A percentile compares a stretch with the other conserved stretches of the same genome.
Conservation (phyloP, 805 yeast genomes). For the Zygosaccharomyces bailii region DNA sequence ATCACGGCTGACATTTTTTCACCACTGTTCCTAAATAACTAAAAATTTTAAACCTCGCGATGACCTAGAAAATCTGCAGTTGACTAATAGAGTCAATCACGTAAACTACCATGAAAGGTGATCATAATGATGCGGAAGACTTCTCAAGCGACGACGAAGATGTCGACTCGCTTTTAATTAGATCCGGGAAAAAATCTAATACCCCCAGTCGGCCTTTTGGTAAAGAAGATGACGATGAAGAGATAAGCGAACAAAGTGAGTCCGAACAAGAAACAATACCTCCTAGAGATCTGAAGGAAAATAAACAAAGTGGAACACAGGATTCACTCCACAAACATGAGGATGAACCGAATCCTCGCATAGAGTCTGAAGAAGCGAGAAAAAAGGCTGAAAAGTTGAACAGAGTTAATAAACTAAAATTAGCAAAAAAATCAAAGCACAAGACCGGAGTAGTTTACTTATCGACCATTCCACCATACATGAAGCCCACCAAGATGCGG, state of each 20-base stretch:
- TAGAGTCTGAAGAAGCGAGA: background rate
- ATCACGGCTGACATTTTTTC: no score
- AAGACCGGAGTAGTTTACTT: slow-evolving; percentile 91
- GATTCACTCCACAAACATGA: background rate
- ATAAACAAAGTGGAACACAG: slow-evolving; percentile 16
- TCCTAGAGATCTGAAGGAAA: no score
- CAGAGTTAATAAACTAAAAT: slow-evolving; percentile 34
- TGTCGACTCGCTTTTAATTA: slow-evolving; percentile 21
- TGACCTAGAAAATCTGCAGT: no score
- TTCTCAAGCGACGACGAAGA: slow-evolving; percentile 33
- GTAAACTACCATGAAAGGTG: slow-evolving; percentile 9
- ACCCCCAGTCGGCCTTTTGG: slow-evolving; percentile 21
- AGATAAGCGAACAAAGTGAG: slow-evolving; percentile 18
- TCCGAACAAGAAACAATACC: slow-evolving; percentile 5
- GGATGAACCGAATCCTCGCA: slow-evolving; percentile 14
- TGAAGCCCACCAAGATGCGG: slow-evolving; percentile 90
- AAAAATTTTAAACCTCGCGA: slow-evolving; percentile 3
- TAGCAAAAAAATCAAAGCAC: slow-evolving; percentile 49
- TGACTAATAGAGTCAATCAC: no score
- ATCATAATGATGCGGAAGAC: slow-evolving; percentile 28
- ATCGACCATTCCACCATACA: slow-evolving; percentile 90
- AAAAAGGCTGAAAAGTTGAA: slow-evolving; percentile 14
- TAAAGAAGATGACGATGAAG: slow-evolving; percentile 19
- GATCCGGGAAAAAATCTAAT: slow-evolving; percentile 19
- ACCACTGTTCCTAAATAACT: background rate